Base-by-base conservation (phyloP, 306 rosid genomes). In the Vicia faba region DNA sequence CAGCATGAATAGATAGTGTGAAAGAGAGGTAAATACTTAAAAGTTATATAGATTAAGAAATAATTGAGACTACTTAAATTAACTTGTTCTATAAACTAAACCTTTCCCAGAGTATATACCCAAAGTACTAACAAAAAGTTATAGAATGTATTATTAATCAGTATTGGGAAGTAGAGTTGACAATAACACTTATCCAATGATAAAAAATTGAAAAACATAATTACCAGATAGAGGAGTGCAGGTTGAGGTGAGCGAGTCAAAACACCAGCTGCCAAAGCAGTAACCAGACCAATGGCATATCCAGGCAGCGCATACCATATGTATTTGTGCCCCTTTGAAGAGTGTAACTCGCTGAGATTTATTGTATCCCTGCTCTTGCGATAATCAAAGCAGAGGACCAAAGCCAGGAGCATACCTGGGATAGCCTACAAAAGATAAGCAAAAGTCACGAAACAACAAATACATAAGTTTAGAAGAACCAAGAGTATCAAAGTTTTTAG, bases 281-380 rank as follows among this genome's bases (percentile, higher is more conserved):
- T 71, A 40, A 95, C 79, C 67, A 95, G 83, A 36, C 99, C 97
- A 31, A 95, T 67, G 66, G 99, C 97, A 81, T 95, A 95, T 44
- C 99, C 99, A 78, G 92, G 89, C 63, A 95, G 87, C 35, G 99
- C 97, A 84, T 88, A 95, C 97, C 99, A 90, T 72, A 88, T 95
- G 82, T 93, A 90, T 64, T 90, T 93, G 81, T 93, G 96, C 70
- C 99, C 99, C 81, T 87, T 90, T 25, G 96, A 84, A 66, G 97
- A 83, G 72, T 84, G 70, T 66, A 93, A 71, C 39, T 93, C 99
- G 35, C 80, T 59, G 70, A 90, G 86, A 56, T 72, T 88, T 31
- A 90, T 84, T 15, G 86, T 68, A 64, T 86, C 89, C 69, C 85
- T 76, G 88, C 82, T 88, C 76, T 81, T 95, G 60, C 90, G 96